Evolutionary conservation across 208 protist species (phyloP), one percentile per base, ranked within the genome.

Genomic region (Herpetomonas samuelpessoai): DNA sequence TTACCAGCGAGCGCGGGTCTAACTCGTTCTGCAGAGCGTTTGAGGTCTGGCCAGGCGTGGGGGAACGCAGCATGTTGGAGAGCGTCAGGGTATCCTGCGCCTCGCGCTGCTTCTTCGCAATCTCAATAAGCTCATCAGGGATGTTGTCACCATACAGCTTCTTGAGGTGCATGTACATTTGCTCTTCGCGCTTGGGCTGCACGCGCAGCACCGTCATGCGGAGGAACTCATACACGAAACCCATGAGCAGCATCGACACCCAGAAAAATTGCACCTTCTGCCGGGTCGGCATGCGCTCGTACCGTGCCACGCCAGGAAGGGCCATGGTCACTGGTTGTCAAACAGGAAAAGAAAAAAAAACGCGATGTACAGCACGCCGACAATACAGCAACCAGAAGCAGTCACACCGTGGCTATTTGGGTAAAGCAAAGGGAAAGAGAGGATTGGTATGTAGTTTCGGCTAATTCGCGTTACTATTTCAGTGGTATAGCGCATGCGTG

Each of bases 111-210:
- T 78, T 63, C 71, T 78, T 83, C 44, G 81, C 75, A 19, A 81
- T 62, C 22, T 74, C 61, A 38, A 93, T 70, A 7, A 93, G 50
- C 30, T 88, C 74, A 22, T 81, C 68, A 6, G 86, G 86, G 12
- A 93, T 74, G 58, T 84, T 86, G 61, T 93, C 83, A 18, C 83
- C 86, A 60, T 90, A 89, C 2, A 88, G 22, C 27, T 79, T 74
- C 24, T 79, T 63, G 21, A 90, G 65, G 62, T 90, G 81, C 61
- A 74, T 57, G 68, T 93, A 93, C 80, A 93, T 86, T 49, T 93
- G 86, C 61, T 93, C 82, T 67, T 93, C 86, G 18, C 86, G 82
- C 73, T 88, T 88, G 25, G 86, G 86, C 54, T 89, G 73, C 50
- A 93, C 78, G 10, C 86, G 79, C 48, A 83, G 56, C 22, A 90